phyloP scores from a whole-genome alignment of 768 basidiomycete species.

The Tricholoma furcatifolium region DNA sequence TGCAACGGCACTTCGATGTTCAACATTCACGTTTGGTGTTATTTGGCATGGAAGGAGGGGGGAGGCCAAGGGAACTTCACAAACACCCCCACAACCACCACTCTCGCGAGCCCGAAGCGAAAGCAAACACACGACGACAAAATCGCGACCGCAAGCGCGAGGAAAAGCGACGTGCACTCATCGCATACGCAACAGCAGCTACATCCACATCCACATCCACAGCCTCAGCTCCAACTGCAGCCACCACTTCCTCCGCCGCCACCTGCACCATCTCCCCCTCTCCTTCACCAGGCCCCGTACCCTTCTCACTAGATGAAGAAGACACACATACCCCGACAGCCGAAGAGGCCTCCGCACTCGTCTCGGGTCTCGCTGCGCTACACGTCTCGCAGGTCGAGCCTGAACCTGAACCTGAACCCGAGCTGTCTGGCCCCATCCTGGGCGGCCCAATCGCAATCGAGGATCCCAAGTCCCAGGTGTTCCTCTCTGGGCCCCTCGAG shows the following conservation, averaged over 20 bases:
- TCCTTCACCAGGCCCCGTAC: not conserved
- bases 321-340: not conserved
- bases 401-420: not conserved
- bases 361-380: conserved; percentile 16
- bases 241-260: not conserved
- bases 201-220: not conserved
- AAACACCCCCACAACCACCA: not conserved
- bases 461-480: not conserved
- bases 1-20: no score
- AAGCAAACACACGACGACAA: conserved; percentile 39
- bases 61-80: no score
- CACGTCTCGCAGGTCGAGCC: conserved; percentile 12
- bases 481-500: not conserved
- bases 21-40: no score
- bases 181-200: conserved; percentile 25
- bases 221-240: not conserved
- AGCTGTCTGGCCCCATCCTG: not conserved
- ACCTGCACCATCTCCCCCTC: not conserved
- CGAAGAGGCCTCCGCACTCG: conserved; percentile 13
- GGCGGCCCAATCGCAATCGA: no score
- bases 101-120: conserved; percentile 13
- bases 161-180: conserved; percentile 38
- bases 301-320: not conserved
- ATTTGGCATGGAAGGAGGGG: no score
- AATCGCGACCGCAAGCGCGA: conserved; percentile 53